phyloP scores from a whole-genome alignment of 768 basidiomycete species.

The Kondoa malvinella region DNA sequence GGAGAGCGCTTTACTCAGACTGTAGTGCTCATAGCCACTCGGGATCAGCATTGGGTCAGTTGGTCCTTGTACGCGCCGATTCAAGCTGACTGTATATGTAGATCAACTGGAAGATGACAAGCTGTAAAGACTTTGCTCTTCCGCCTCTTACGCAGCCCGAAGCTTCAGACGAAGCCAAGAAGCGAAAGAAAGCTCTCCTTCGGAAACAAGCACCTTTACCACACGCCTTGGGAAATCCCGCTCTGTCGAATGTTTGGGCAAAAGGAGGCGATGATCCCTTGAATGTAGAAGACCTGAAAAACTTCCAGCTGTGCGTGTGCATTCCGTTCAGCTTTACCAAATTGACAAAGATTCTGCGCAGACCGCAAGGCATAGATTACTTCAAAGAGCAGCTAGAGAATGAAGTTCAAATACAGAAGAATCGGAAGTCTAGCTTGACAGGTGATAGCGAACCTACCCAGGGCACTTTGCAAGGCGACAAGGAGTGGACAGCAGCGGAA shows the following conservation, averaged over 20 bases:
- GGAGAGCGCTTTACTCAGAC: conserved; percentile 63
- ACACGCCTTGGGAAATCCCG: neutral
- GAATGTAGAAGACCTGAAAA: neutral
- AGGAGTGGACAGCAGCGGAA: conserved; percentile 4
- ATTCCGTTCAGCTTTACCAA: neutral
- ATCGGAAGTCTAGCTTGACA: neutral
- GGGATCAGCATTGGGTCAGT: conserved; percentile 66
- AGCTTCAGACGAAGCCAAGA: conserved; percentile 1
- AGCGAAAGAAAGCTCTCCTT: neutral
- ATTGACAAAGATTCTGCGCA: neutral
- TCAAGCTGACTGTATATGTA: neutral
- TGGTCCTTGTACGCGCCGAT: neutral
- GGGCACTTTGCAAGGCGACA: neutral
- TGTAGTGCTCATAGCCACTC: conserved; percentile 50
- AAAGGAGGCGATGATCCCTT: neutral
- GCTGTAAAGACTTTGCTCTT: conserved; percentile 4
- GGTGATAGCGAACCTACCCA: neutral
- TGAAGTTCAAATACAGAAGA: neutral
- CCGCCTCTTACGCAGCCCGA: neutral
- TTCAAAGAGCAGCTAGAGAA: neutral
- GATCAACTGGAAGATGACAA: conserved; percentile 3
- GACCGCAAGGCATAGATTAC: neutral
- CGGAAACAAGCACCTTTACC: neutral
- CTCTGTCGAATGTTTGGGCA: neutral
- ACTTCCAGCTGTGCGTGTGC: neutral